Percentiles rank a stretch among this genome's conserved stretches.
These are phyloP conservation scores for Kalmusia sp. DNA, from an alignment of 2,329 filamentous ascomycete species.

Conservation along the genomic window DNA sequence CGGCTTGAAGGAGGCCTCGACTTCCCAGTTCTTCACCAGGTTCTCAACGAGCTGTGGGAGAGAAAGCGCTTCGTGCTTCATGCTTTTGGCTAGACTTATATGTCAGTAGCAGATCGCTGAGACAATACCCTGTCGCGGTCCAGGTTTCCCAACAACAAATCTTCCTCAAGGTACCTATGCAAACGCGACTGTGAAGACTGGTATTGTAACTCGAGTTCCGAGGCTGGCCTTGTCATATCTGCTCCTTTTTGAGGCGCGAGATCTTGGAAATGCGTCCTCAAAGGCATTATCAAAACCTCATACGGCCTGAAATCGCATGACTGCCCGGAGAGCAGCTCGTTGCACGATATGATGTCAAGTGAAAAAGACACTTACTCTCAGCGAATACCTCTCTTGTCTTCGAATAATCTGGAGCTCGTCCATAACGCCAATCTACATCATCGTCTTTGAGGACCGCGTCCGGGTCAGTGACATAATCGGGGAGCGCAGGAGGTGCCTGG, in stretches of 20 bases:
- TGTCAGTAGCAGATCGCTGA: not conserved
- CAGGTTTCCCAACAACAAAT: too few relatives aligned
- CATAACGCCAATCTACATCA: slow-evolving; percentile 66
- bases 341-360: too few relatives aligned
- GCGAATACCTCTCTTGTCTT: slow-evolving; percentile 67
- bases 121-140: too few relatives aligned
- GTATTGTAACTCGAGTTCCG: too few relatives aligned
- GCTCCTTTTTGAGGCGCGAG: too few relatives aligned
- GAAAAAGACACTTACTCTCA: slow-evolving; percentile 66
- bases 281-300: too few relatives aligned
- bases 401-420: slow-evolving; percentile 67
- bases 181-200: too few relatives aligned
- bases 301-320: too few relatives aligned
- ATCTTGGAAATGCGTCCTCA: too few relatives aligned
- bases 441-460: slow-evolving; percentile 64
- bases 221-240: too few relatives aligned
- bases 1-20: slow-evolving; percentile 73
- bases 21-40: slow-evolving; percentile 76
- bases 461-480: slow-evolving; percentile 66
- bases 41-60: slow-evolving; percentile 70
- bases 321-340: too few relatives aligned
- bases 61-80: slow-evolving; percentile 62
- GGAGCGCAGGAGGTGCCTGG: slow-evolving; percentile 48
- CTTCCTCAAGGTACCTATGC: too few relatives aligned
- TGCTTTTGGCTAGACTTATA: slow-evolving; percentile 60